phyloP scores from a whole-genome alignment of 2,329 filamentous ascomycete genomes.

The Botrytis pseudocinerea region DNA sequence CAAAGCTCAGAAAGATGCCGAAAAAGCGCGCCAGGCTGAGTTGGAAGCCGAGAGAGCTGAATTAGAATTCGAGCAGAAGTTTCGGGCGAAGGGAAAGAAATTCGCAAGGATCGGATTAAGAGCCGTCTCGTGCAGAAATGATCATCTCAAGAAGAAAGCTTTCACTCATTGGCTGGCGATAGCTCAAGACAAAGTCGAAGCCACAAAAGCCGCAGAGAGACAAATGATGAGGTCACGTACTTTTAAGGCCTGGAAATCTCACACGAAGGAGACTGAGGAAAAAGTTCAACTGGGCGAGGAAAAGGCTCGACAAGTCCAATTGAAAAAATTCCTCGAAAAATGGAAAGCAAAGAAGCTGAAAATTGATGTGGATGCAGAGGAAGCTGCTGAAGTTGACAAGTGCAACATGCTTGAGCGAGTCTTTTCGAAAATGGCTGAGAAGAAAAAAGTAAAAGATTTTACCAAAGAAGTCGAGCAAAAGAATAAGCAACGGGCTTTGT shows the following conservation, averaged over 20 bases:
- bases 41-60: constrained; percentile 11
- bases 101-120: constrained; percentile 58
- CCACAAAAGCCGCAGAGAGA: constrained; percentile 66
- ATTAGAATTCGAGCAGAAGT: constrained; percentile 21
- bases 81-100: constrained; percentile 51
- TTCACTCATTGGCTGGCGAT: constrained; percentile 69
- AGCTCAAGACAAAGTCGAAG: constrained; percentile 63
- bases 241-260: constrained; percentile 68
- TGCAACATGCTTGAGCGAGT: constrained; percentile 37
- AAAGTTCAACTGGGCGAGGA: constrained; percentile 45
- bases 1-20: background rate
- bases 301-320: constrained; percentile 52
- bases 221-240: constrained; percentile 70
- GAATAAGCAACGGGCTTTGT: constrained; percentile 30
- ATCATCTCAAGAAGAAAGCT: constrained; percentile 64
- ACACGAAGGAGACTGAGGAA: constrained; percentile 50
- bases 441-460: constrained; percentile 34
- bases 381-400: constrained; percentile 40
- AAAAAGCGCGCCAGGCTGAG: constrained; percentile 7
- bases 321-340: constrained; percentile 54
- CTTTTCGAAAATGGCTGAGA: constrained; percentile 43
- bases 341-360: constrained; percentile 44
- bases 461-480: constrained; percentile 28
- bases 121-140: constrained; percentile 62
- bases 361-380: constrained; percentile 31